Evolutionary conservation across 345 rosid species (phyloP).

Genomic region (Populus simonii): DNA sequence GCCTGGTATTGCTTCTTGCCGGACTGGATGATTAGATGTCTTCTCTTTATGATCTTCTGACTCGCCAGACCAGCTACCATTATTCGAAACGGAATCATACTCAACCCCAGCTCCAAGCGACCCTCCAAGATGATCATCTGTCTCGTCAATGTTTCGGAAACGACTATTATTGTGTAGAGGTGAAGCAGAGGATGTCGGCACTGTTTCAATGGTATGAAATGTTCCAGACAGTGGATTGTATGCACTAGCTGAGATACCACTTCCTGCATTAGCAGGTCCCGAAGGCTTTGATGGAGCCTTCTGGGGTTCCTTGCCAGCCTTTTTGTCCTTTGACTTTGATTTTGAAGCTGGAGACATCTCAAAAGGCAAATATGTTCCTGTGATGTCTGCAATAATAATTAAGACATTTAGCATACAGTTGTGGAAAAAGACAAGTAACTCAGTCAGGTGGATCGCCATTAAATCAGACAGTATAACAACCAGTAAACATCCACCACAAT

Average conservation of each 20-base stretch:
- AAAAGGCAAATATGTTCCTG: slow-evolving; percentile 26
- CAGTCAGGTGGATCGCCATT: not conserved
- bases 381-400: slow-evolving; percentile 16
- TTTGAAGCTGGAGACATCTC: slow-evolving; percentile 69
- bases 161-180: slow-evolving; percentile 59
- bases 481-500: not conserved
- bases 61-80: slow-evolving; percentile 90
- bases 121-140: slow-evolving; percentile 51
- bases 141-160: slow-evolving; percentile 66
- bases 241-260: slow-evolving; percentile 61
- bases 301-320: slow-evolving; percentile 59
- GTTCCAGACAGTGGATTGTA: slow-evolving; percentile 73
- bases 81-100: slow-evolving; percentile 77
- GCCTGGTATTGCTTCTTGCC: slow-evolving; percentile 61
- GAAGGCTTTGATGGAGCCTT: slow-evolving; percentile 56
- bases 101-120: slow-evolving; percentile 50
- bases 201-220: slow-evolving; percentile 64
- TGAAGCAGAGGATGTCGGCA: slow-evolving; percentile 44
- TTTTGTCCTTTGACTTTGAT: slow-evolving; percentile 75
- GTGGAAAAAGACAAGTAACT: not conserved
- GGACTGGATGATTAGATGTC: slow-evolving; percentile 35
- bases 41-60: slow-evolving; percentile 92
- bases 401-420: not conserved
- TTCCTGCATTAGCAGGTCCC: slow-evolving; percentile 44
- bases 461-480: not conserved